Percentiles rank a stretch among this genome's conserved stretches.
phyloP scores from a whole-genome alignment of 2,329 filamentous ascomycete species.

The Sporothrix humicola region DNA sequence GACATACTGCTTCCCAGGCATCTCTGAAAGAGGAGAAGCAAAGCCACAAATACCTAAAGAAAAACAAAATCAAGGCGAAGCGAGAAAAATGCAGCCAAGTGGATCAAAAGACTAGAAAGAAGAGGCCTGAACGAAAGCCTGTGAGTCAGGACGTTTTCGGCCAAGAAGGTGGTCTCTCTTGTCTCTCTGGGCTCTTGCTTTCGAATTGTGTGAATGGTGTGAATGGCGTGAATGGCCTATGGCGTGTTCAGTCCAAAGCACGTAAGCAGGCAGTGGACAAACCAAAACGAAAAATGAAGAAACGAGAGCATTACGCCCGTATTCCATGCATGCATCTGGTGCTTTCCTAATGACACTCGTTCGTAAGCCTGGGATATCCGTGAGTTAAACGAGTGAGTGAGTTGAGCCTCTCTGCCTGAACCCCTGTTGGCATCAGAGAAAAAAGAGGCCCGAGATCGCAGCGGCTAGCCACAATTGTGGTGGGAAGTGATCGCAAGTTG shows the following conservation, averaged over 20 bases:
- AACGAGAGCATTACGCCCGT: not conserved
- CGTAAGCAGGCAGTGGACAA: not conserved
- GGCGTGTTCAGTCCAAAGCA: not conserved
- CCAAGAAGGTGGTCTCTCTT: conserved; percentile 1
- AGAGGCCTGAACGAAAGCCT: not conserved
- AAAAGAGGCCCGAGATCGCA: conserved; percentile 29
- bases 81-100: conserved; percentile 23
- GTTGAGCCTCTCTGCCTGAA: not conserved
- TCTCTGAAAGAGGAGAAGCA: not conserved
- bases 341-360: not conserved
- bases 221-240: conserved; percentile 1
- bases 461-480: conserved; percentile 15
- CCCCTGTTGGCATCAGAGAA: not conserved
- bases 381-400: not conserved
- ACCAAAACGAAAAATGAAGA: too few relatives aligned
- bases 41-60: not conserved
- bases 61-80: not conserved
- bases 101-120: not conserved
- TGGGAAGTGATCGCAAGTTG: not conserved
- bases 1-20: conserved; percentile 2
- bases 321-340: too few relatives aligned
- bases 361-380: conserved; percentile 22
- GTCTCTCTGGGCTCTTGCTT: not conserved
- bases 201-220: not conserved
- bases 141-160: conserved; percentile 22